Evolutionary conservation across 345 rosid genomes (phyloP).

Genomic region (Brassica rapa): DNA sequence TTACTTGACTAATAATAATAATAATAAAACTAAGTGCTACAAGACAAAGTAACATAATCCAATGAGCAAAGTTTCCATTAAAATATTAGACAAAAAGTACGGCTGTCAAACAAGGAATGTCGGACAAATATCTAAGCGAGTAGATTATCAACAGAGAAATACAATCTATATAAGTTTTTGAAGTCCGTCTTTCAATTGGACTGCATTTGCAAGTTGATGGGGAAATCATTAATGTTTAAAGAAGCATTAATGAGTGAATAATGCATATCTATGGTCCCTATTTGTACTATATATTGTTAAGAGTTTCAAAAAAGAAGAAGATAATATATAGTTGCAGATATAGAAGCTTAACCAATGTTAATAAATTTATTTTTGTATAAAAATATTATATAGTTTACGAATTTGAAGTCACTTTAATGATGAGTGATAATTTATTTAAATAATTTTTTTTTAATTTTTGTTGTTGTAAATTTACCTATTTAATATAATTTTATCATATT

Average conservation of each 20-base stretch:
- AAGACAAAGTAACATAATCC: background rate
- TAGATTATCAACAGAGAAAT: conserved; percentile 11
- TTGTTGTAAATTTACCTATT: no score
- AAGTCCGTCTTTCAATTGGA: conserved; percentile 27
- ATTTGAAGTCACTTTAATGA: no score
- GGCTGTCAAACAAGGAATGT: background rate
- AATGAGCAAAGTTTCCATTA: background rate
- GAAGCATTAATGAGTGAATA: conserved; percentile 20
- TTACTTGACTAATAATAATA: no score
- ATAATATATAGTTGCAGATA: no score
- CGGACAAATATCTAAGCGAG: conserved; percentile 7
- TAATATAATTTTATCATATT: no score
- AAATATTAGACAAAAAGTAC: background rate
- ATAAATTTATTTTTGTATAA: no score
- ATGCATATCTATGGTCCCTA: background rate
- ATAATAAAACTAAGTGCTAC: background rate
- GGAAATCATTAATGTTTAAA: background rate
- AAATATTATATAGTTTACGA: no score
- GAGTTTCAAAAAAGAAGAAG: no score
- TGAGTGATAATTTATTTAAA: no score
- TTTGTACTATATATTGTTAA: background rate
- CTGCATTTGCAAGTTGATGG: conserved; percentile 30
- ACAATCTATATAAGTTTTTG: background rate
- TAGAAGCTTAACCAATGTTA: no score
- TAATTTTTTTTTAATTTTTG: no score